phyloP scores from a whole-genome alignment of 2,329 filamentous ascomycete genomes.

The Pseudogymnoascus sp. region DNA sequence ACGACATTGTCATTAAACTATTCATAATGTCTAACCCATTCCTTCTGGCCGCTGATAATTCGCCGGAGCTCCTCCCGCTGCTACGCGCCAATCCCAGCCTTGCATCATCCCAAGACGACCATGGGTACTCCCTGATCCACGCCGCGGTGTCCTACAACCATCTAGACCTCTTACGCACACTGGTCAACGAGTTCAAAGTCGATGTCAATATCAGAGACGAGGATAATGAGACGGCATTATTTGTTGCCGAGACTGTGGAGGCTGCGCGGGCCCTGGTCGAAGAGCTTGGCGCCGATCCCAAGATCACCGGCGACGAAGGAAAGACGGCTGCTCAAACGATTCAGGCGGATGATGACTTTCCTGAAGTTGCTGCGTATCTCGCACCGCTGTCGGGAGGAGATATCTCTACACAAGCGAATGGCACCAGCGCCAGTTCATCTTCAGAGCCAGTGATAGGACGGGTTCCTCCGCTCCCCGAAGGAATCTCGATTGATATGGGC shows the following conservation, averaged over 20 bases:
- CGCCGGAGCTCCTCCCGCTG: conserved; percentile 61
- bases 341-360: conserved; percentile 67
- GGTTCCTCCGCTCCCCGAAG: conserved; percentile 61
- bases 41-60: conserved; percentile 75
- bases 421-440: conserved; percentile 13
- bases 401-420: conserved; percentile 24
- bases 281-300: conserved; percentile 64
- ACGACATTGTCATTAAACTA: conserved; percentile 6
- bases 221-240: conserved; percentile 89
- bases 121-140: conserved; percentile 91
- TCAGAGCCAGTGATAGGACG: background rate
- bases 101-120: conserved; percentile 72
- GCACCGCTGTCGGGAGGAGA: conserved; percentile 27
- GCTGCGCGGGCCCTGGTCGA: conserved; percentile 74
- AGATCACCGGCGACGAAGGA: conserved; percentile 61
- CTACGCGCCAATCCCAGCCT: conserved; percentile 67
- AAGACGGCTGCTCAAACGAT: conserved; percentile 77
- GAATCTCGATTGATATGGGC: conserved; percentile 68
- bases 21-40: conserved; percentile 48
- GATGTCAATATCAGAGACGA: conserved; percentile 78
- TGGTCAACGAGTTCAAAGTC: conserved; percentile 70
- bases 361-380: conserved; percentile 61
- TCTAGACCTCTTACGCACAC: conserved; percentile 63
- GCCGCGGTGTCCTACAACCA: conserved; percentile 91
- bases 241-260: conserved; percentile 75